These are phyloP conservation scores for Nakataea oryzae DNA, from an alignment of 2,329 filamentous ascomycete genomes.

Conservation along the genomic window DNA sequence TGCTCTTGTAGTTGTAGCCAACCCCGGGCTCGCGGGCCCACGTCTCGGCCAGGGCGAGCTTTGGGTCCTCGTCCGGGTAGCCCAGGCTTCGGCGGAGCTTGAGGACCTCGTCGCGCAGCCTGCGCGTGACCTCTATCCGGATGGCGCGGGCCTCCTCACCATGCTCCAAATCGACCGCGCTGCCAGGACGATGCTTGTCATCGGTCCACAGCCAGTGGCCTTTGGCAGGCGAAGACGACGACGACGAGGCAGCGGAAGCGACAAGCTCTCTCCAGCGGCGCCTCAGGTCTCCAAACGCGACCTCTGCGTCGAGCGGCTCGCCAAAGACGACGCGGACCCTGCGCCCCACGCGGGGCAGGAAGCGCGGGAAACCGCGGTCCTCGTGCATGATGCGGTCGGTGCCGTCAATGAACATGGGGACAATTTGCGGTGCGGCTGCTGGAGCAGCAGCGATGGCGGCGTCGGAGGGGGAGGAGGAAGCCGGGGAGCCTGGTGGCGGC, in stretches of 20 bases:
- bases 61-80: slow-evolving; percentile 70
- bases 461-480: no score
- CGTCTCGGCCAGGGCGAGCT: slow-evolving; percentile 68
- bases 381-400: slow-evolving; percentile 85
- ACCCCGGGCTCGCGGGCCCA: slow-evolving; percentile 48
- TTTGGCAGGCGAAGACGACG: not conserved
- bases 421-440: slow-evolving; percentile 59
- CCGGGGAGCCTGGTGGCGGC: no score
- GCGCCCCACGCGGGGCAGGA: slow-evolving; percentile 65
- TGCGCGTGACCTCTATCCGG: slow-evolving; percentile 68
- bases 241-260: not conserved
- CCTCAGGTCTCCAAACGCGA: slow-evolving; percentile 68
- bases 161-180: slow-evolving; percentile 44
- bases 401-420: slow-evolving; percentile 92
- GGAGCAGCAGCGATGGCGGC: no score
- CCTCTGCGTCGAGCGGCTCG: slow-evolving; percentile 62
- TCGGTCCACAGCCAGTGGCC: no score
- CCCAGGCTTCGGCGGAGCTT: slow-evolving; percentile 65
- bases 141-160: slow-evolving; percentile 66
- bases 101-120: slow-evolving; percentile 69
- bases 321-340: slow-evolving; percentile 69
- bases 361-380: slow-evolving; percentile 66
- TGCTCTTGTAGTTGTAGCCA: slow-evolving; percentile 37
- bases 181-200: slow-evolving; percentile 4
- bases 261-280: slow-evolving; percentile 62